Percentiles rank a stretch among this genome's conserved stretches.
phyloP scores from a whole-genome alignment of 441 rosid genomes.

The Corymbia calophylla region DNA sequence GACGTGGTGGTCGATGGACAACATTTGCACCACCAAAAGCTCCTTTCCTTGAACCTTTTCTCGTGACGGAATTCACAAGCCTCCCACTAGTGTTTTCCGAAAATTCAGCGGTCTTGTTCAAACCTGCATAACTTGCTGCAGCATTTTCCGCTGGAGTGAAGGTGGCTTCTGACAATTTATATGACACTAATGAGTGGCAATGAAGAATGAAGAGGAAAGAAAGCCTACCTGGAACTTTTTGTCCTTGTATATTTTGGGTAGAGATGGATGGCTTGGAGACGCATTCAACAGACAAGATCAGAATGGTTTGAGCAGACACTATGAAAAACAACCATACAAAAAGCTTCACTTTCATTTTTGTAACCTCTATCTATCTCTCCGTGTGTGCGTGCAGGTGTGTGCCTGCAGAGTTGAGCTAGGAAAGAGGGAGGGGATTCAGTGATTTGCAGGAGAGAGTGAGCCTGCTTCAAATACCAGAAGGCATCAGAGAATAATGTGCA shows the following conservation, averaged over 20 bases:
- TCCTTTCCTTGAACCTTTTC: neutral
- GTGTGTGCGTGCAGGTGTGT: neutral
- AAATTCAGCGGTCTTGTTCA: neutral
- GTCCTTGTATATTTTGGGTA: neutral
- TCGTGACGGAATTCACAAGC: neutral
- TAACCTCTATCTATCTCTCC: neutral
- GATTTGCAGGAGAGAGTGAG: neutral
- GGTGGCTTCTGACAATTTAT: neutral
- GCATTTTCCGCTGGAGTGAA: neutral
- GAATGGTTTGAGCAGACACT: neutral
- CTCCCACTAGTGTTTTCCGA: neutral
- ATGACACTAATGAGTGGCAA: neutral
- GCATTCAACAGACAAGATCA: neutral
- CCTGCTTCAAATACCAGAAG: neutral
- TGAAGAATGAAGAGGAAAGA: neutral
- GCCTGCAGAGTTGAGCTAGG: neutral
- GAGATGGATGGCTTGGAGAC: neutral
- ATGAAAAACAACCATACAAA: neutral
- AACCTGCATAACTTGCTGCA: neutral
- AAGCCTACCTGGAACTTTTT: neutral
- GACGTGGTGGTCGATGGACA: neutral
- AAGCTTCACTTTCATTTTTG: neutral
- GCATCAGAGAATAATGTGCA: neutral
- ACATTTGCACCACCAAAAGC: neutral
- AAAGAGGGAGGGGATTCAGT: neutral